Base-by-base conservation (phyloP, 2,329 filamentous ascomycete genomes). In the Grosmannia clavigera region DNA sequence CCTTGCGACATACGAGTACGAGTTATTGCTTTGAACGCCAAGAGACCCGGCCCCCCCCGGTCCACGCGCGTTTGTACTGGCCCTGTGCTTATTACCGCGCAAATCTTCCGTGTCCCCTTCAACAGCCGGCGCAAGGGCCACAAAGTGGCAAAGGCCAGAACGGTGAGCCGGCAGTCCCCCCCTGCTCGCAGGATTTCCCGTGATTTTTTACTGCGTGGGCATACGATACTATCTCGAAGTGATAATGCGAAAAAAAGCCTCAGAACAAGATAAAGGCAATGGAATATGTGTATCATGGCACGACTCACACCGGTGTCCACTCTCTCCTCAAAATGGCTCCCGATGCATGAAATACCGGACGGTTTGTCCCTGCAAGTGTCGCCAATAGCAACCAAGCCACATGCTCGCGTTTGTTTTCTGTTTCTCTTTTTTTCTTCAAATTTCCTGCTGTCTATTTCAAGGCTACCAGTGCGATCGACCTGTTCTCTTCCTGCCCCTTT, bases 301-400 rank as follows among this genome's bases (percentile, higher is more conserved):
- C 19, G 43, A 46, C 43, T 52, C 50, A 14, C 50, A n/a, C 50
- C 27, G 7, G 22, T 51, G n/a, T 12, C 48, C 48, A 25, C 48
- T 51, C 48, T 43, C n/a, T 40, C 33, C 31, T 27, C 53, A 55
- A 55, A 55, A 55, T 12, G 48, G 53, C 25, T 55, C 38, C 54
- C 54, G 54, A 40, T 56, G 54, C 54, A 46, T 25, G 54, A 56
- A 56, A 56, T 56, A 46, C 54, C 54, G 54, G 50, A n/a, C 27
- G 50, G 50, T 27, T 52, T 52, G 50, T 16, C 50, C 50, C 25
- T 51, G 46, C 46, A 31, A 52, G 50, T 29, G 50, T 14, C 14
- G 14, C 50, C 31, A 52, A 27, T 27, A 27, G 27, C 9, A 52
- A 12, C 14, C 50, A 29, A n/a, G 31, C 43, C 43, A 46, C 43